Percentiles rank a stretch among this genome's conserved stretches.
These are phyloP conservation scores for Apiotrichum montevideense DNA, from an alignment of 1,284 basidiomycete genomes.

Conservation along the genomic window DNA sequence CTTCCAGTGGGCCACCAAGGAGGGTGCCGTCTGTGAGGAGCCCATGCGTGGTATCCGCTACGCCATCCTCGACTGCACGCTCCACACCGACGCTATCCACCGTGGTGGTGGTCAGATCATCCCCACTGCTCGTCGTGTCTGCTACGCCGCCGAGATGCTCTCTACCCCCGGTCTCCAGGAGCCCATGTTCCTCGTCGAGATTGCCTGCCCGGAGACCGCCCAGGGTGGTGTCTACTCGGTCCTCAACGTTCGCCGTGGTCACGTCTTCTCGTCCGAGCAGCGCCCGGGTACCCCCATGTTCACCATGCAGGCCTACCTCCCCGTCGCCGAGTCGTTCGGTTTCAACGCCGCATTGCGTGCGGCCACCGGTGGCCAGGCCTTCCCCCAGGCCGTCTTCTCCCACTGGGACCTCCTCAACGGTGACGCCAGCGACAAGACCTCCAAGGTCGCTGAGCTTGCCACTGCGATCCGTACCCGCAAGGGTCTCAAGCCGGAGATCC, in stretches of 20 bases:
- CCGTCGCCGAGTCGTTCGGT: slow-evolving; percentile 92
- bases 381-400: slow-evolving; percentile 94
- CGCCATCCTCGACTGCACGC: slow-evolving; percentile 28
- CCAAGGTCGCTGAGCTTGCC: slow-evolving; percentile 83
- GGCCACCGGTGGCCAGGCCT: slow-evolving; percentile 92
- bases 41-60: slow-evolving; percentile 97
- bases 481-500: slow-evolving; percentile 66
- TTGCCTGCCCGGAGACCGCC: slow-evolving; percentile 95
- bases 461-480: slow-evolving; percentile 63
- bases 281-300: slow-evolving; percentile 98
- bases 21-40: slow-evolving; percentile 95
- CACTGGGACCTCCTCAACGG: slow-evolving; percentile 68
- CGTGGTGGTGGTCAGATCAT: slow-evolving; percentile 99
- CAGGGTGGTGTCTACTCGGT: slow-evolving; percentile 95
- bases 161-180: slow-evolving; percentile 90
- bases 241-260: slow-evolving; percentile 97
- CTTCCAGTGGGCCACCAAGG: slow-evolving; percentile 99
- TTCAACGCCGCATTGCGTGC: slow-evolving; percentile 96
- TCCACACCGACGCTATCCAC: slow-evolving; percentile 80
- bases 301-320: slow-evolving; percentile 51
- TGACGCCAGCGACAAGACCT: slow-evolving; percentile 51
- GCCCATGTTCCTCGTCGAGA: slow-evolving; percentile 97
- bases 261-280: slow-evolving; percentile 98
- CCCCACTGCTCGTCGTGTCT: slow-evolving; percentile 90
- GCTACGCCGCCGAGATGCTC: slow-evolving; percentile 91